Evolutionary conservation across 2,329 filamentous ascomycete genomes (phyloP), one percentile per base, ranked within the genome.

Genomic region (Aspergillus sp.): DNA sequence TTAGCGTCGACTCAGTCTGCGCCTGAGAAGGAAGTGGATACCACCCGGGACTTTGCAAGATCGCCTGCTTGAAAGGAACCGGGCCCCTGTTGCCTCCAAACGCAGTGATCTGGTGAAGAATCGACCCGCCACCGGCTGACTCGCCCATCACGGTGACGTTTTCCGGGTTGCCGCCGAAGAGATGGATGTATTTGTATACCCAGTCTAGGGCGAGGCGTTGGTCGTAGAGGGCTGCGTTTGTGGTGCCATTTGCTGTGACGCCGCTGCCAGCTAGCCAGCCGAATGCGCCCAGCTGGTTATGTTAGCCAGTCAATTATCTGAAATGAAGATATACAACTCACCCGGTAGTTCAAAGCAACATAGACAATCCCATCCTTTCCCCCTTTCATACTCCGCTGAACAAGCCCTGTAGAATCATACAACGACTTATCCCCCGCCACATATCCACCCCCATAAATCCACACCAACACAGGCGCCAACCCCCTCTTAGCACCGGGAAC

Each of bases 181-280:
- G 58, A 50, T 73, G 62, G 42, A 81, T 79, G 47, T 79, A 64
- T 33, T 72, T 56, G 42, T 76, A 70, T 3, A 82, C 69, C 79
- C 79, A 83, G 51, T 80, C 65, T 6, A 83, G 61, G 26, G 76
- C 77, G 12, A 79, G 63, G 9, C 75, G 67, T 54, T 82, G 78
- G 46, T 81, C 77, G 41, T 72, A 64, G 0, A 79, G 60, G 2
- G 69, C 77, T 7, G 68, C 70, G 51, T 80, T 80, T 2, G 72
- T 62, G 4, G 64, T 66, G 4, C 72, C 74, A 46, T 70, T 61
- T 12, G 58, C 51, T 29, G 70, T 65, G 36, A 74, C 63, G 26
- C 60, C 72, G 13, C 69, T 66, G 34, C 69, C 76, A 8, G 65
- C 66, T 41, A 74, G 58, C 62, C 65, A 77, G 5, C 74, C 74